Conservation (phyloP, 495 filamentous ascomycete genomes). For the Neurospora sp. region DNA sequence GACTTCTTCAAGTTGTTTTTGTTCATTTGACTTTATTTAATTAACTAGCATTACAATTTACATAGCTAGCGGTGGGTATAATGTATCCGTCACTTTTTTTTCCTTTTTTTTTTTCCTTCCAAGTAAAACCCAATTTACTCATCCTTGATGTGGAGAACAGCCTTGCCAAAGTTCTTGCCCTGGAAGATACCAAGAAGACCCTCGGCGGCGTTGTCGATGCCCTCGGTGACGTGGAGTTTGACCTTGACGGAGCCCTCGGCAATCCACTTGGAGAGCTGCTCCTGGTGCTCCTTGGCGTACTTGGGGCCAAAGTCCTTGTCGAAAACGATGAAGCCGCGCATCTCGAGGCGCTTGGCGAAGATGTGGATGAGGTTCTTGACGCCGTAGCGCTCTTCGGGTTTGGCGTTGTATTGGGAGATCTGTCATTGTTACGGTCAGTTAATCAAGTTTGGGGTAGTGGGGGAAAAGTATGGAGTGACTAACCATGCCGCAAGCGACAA, state of each 20-base stretch:
- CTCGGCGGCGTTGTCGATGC: conserved; percentile 73
- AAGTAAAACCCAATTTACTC: conserved; percentile 2
- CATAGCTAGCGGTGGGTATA: neutral
- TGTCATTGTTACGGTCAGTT: conserved; percentile 27
- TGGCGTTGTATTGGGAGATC: conserved; percentile 70
- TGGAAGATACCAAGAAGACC: conserved; percentile 79
- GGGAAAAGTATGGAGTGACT: conserved; percentile 8
- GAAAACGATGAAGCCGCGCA: conserved; percentile 70
- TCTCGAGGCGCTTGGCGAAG: conserved; percentile 35
- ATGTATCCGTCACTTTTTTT: neutral
- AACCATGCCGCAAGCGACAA: conserved; percentile 48
- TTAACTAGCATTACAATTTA: neutral
- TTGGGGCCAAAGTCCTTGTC: conserved; percentile 55
- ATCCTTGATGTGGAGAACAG: conserved; percentile 59
- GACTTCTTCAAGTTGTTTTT: neutral
- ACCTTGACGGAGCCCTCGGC: conserved; percentile 70
- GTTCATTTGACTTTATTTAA: neutral
- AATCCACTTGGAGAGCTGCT: conserved; percentile 77
- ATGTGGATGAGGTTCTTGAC: conserved; percentile 53
- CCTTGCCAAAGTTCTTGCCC: conserved; percentile 91
- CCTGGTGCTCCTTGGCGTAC: conserved; percentile 67
- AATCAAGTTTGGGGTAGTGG: neutral
- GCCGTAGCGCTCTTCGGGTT: conserved; percentile 48
- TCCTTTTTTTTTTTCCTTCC: neutral
- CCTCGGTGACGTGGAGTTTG: conserved; percentile 57